A percentile compares a stretch with the other conserved stretches of the same genome.
These are phyloP conservation scores for Pseudogymnoascus verrucosus DNA, from an alignment of 2,329 filamentous ascomycete genomes.

Conservation along the genomic window DNA sequence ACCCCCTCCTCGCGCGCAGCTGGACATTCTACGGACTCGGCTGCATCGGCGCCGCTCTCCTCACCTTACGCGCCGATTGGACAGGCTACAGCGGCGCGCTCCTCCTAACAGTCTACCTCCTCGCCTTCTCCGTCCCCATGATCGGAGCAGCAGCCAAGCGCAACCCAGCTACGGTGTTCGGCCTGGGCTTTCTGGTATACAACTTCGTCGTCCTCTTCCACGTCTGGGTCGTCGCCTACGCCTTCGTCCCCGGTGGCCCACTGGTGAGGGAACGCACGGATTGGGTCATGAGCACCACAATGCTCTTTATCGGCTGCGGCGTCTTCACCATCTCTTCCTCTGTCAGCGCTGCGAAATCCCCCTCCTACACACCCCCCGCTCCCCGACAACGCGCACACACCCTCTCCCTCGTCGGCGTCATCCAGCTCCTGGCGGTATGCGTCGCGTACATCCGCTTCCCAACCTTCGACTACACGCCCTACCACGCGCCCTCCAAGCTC, in stretches of 20 bases:
- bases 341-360: conserved; percentile 27
- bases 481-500: conserved; percentile 79
- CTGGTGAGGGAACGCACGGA: conserved; percentile 90
- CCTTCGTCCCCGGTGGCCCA: conserved; percentile 90
- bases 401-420: conserved; percentile 59
- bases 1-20: conserved; percentile 61
- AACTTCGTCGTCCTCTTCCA: conserved; percentile 95
- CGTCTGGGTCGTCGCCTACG: conserved; percentile 97
- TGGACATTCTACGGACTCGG: conserved; percentile 75
- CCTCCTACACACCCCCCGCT: conserved; percentile 25
- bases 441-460: conserved; percentile 88
- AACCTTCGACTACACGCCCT: conserved; percentile 80
- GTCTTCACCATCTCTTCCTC: conserved; percentile 58
- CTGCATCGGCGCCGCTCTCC: conserved; percentile 67
- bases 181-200: conserved; percentile 81
- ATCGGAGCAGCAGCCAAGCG: conserved; percentile 70
- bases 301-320: conserved; percentile 76
- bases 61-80: conserved; percentile 78
- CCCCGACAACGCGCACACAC: conserved; percentile 53
- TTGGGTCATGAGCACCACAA: conserved; percentile 84
- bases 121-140: conserved; percentile 68
- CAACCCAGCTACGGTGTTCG: conserved; percentile 73
- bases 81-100: conserved; percentile 81
- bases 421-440: conserved; percentile 74
- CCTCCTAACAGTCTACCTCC: conserved; percentile 67